Evolutionary conservation across 2,329 filamentous ascomycete species (phyloP), one percentile per base, ranked within the genome.

Genomic region (Knufia petricola): DNA sequence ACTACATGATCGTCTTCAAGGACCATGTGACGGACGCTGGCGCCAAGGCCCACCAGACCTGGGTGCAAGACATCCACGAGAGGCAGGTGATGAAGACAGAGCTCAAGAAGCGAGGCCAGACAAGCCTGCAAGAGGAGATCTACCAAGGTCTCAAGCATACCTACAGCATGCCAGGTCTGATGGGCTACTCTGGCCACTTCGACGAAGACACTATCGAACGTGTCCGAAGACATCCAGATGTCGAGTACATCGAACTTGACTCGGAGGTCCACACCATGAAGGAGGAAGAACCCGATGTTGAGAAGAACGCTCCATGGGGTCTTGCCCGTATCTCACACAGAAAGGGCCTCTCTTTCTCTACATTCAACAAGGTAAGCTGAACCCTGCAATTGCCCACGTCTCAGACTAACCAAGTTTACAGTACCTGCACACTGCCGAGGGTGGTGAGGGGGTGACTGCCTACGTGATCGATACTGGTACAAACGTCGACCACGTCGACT

Each of bases 1-100:
- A 85, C 52, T 98, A 98, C 76, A 95, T 98, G 69, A 77, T 98
- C 73, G 89, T 95, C 69, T 95, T 98, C 80, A 98, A 98, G 83
- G 86, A 94, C 70, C 87, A 96, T 68, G 86, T 98, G 59, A 79
- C 81, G 62, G 74, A 84, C 50, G 71, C 75, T 38, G 74, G 78
- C 55, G 87, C 85, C 49, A 70, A 75, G 47, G 76, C 82, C 64
- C 92, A 98, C 70, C 90, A 95, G 68, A 78, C 69, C 65, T 98
- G 92, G 92, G 80, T 98, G 62, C 82, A 94, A 76, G 77, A 85
- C 70, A 76, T 94, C 63, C 92, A 96, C 32, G 70, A 79, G 58
- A 77, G 76, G 61, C 78, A 88, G 69, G 72, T 75, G 59, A 74
- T 81, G 63, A 85, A 84, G 64, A 77, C 82, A 59, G 89, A 95